Conservation (phyloP, 441 rosid species). For the Syzygium syzygioides region DNA sequence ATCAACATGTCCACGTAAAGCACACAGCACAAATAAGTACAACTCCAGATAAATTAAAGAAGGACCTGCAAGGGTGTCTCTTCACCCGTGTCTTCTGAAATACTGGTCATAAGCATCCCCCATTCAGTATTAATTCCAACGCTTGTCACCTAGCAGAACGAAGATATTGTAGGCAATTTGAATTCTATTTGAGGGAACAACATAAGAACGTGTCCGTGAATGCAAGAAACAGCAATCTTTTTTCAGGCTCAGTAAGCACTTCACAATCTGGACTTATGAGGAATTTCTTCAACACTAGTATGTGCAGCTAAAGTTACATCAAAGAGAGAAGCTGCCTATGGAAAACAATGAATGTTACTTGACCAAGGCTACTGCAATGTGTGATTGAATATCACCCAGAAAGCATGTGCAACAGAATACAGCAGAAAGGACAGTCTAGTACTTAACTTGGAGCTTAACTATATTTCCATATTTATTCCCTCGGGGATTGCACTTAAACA, state of each 20-base stretch:
- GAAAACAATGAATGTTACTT: neutral
- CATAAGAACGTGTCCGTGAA: neutral
- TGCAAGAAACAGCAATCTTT: neutral
- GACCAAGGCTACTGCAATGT: neutral
- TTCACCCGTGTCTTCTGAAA: constrained; percentile 95
- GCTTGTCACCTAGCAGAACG: constrained; percentile 61
- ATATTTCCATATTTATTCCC: neutral
- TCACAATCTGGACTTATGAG: neutral
- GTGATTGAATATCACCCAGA: neutral
- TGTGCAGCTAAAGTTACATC: neutral
- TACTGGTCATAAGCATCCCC: constrained; percentile 95
- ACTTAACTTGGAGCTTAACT: neutral
- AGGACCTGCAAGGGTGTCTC: constrained; percentile 97
- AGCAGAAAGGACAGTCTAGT: neutral
- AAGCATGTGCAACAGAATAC: neutral
- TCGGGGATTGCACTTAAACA: neutral
- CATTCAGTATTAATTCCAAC: constrained; percentile 95
- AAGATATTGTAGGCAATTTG: neutral
- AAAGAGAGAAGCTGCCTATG: neutral
- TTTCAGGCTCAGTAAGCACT: neutral
- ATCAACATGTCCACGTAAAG: neutral
- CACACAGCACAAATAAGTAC: neutral
- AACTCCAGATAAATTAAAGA: neutral
- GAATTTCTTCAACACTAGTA: neutral
- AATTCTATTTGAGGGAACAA: neutral